Evolutionary conservation across 768 basidiomycete genomes (phyloP), one percentile per base, ranked within the genome.

Genomic region (Mycena sanguinolenta): DNA sequence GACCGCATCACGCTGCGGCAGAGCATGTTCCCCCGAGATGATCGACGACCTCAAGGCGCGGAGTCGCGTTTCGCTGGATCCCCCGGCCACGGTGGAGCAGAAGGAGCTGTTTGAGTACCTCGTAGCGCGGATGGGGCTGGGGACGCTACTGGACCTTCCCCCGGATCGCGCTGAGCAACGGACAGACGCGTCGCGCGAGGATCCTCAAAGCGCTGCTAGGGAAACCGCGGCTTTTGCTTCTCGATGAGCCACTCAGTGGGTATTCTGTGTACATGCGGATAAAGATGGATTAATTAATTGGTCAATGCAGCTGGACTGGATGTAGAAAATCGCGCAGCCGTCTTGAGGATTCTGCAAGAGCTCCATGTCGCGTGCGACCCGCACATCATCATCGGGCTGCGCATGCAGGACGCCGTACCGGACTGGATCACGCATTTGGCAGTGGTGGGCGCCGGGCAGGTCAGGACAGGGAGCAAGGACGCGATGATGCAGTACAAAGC

Each of bases 241-340:
- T 98, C n/a, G 96, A 98, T 70, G 97, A 99, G 78, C 97, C 96
- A 0, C 83, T 96, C 42, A 95, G 95, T 95, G 73, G 66, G 91
- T 42, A 58, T 50, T 14, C 16, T 14, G 39, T 14, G 10, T 14
- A 3, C 39, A 14, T 17, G 13, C 39, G 39, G 10, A 17, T 39
- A 14, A 10, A 14, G 39, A 39, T 39, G 10, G 10, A 25, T 52
- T 42, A 46, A 38, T 63, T 23, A 36, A 55, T 12, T 30, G 50
- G 36, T 23, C 63, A 21, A 42, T 9, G 4, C 64, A 96, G 95
- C 95, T 70, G 95, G 96, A 0, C 83, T 97, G 17, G 95, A 97
- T 74, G 82, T 84, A 4, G 73, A 85, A 17, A 90, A 86, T 6
- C 88, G 95, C 17, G 84, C 86, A 1, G 80, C 82, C 13, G 80